A percentile compares a stretch with the other conserved stretches of the same genome.
These are phyloP conservation scores for Piper betle DNA, from an alignment of 164 flowering plant species.

Conservation along the genomic window DNA sequence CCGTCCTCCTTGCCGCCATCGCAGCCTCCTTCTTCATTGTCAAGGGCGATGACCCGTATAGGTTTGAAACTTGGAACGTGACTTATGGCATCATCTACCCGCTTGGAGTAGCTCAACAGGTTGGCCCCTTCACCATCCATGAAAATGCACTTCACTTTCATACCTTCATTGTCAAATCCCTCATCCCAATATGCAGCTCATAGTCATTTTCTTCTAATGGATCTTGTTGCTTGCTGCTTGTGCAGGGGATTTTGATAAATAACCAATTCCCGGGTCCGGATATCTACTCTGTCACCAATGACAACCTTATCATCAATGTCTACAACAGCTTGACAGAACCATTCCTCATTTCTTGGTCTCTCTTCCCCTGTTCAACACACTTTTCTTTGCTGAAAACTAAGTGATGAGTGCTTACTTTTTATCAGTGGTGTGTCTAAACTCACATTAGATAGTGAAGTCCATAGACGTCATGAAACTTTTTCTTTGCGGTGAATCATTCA, in stretches of 20 bases:
- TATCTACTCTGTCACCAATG: constrained; percentile 53
- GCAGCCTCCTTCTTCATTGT: not conserved
- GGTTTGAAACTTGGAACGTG: constrained; percentile 43
- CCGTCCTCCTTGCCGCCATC: not conserved
- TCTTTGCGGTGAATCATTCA: too few species aligned
- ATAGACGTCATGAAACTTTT: too few species aligned
- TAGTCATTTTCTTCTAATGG: too few species aligned
- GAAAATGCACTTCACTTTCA: not conserved
- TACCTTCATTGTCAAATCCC: not conserved
- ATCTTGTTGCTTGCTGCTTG: not conserved
- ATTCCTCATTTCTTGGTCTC: constrained; percentile 70
- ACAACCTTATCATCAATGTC: constrained; percentile 68
- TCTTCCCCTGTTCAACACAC: not conserved
- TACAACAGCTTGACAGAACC: constrained; percentile 58
- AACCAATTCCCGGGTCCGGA: constrained; percentile 87
- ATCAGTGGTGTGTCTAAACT: too few species aligned
- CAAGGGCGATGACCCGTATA: not conserved
- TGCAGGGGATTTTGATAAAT: constrained; percentile 70
- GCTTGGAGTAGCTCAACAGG: constrained; percentile 57
- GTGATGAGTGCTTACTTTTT: too few species aligned
- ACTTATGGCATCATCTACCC: constrained; percentile 53
- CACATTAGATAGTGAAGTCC: too few species aligned
- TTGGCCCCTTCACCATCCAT: constrained; percentile 1
- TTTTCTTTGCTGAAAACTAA: not conserved
- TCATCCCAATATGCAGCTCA: too few species aligned